Evolutionary conservation across 257 asterid genomes (phyloP).

Genomic region (Gynochthodes officinalis): DNA sequence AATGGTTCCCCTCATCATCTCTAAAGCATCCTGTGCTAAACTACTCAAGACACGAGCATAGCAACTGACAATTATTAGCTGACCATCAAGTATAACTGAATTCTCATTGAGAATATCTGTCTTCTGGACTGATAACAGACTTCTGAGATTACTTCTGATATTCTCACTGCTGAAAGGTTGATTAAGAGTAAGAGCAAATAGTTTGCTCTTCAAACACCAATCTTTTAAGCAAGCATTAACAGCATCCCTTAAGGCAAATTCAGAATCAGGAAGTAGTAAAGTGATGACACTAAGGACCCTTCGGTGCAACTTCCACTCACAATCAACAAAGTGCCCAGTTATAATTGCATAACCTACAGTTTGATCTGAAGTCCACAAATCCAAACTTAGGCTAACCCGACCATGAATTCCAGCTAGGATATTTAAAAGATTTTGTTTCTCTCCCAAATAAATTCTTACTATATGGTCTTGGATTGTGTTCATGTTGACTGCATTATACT

Average conservation of each 20-base stretch:
- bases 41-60: slow-evolving; percentile 54
- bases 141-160: slow-evolving; percentile 49
- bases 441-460: slow-evolving; percentile 48
- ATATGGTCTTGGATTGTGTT: slow-evolving; percentile 44
- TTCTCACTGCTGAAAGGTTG: slow-evolving; percentile 30
- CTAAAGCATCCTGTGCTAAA: slow-evolving; percentile 61
- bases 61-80: slow-evolving; percentile 63
- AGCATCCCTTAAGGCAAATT: slow-evolving; percentile 45
- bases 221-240: slow-evolving; percentile 58
- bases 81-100: slow-evolving; percentile 58
- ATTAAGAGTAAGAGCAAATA: slow-evolving; percentile 55
- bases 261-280: slow-evolving; percentile 60
- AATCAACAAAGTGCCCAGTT: slow-evolving; percentile 72
- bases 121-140: slow-evolving; percentile 45
- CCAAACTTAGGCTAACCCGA: slow-evolving; percentile 60
- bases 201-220: slow-evolving; percentile 57
- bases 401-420: slow-evolving; percentile 58
- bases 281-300: slow-evolving; percentile 47
- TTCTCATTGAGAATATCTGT: slow-evolving; percentile 47
- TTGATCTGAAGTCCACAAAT: slow-evolving; percentile 62
- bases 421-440: slow-evolving; percentile 58
- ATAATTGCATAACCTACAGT: slow-evolving; percentile 43
- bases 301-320: slow-evolving; percentile 69
- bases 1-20: slow-evolving; percentile 34
- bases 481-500: slow-evolving; percentile 38